Evolutionary conservation across 2,329 filamentous ascomycete genomes (phyloP), one percentile per base, ranked within the genome.

Genomic region (Hypoxylon sp.): DNA sequence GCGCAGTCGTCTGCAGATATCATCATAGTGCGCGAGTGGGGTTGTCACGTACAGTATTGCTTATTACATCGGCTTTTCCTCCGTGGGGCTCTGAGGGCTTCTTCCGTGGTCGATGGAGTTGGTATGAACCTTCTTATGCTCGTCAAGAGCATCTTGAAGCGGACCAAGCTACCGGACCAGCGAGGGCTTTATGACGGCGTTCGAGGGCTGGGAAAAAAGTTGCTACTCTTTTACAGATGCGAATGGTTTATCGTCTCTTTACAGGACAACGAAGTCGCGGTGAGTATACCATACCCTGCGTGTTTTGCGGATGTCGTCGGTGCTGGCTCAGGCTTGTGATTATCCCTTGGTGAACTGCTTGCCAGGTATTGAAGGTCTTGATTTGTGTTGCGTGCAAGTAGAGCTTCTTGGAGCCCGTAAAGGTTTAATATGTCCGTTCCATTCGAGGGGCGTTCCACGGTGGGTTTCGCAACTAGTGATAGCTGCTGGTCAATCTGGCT

Each of bases 11-110:
- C 49, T 47, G 50, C 50, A 54, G 60, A 60, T 55, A 7, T 35
- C 38, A 42, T 62, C 42, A 27, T 24, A 15, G 23, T 35, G 45
- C 20, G 57, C 64, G 31, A n/a, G n/a, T n/a, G 58, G 54, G 60
- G 60, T 49, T 61, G 52, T 33, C 29, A 37, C 43, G 37, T 48
- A 51, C 48, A 23, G 31, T 41, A 38, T 20, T 52, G 41, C 63
- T 45, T 65, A 49, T 54, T 27, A 48, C 33, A 62, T 69, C 66
- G 70, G 70, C 67, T 69, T 71, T 72, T 71, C 66, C 67, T 69
- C 66, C 70, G 68, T 53, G 69, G 70, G 73, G 71, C 67, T 69
- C 60, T 60, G 68, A 72, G 69, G 70, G 71, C 68, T 70, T 69
- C 62, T 67, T 67, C 64, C 62, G 7, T 37, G 50, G 59, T 64